phyloP scores from a whole-genome alignment of 495 filamentous ascomycete species.

The Hyaloscypha hepaticicola region DNA sequence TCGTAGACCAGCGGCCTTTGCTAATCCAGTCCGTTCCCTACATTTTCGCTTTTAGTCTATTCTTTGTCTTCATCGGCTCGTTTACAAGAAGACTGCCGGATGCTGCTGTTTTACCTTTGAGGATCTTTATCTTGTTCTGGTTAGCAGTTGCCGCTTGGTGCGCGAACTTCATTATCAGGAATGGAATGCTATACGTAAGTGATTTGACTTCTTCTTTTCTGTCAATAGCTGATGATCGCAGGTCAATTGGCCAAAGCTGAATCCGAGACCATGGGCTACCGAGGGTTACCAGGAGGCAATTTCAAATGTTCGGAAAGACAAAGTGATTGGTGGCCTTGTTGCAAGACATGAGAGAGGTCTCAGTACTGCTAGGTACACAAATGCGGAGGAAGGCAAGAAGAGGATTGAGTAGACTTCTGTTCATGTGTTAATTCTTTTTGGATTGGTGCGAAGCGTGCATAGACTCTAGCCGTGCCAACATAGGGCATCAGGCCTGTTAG shows the following conservation, averaged over 20 bases:
- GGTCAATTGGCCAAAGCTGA: conserved; percentile 98
- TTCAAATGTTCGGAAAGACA: conserved; percentile 69
- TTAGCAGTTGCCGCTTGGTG: conserved; percentile 65
- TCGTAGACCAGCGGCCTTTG: conserved; percentile 82
- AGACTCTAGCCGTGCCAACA: no score
- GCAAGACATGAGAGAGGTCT: conserved; percentile 72
- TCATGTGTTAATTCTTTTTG: neutral
- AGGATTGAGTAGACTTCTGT: conserved; percentile 61
- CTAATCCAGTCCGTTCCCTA: conserved; percentile 90
- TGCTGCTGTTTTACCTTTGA: conserved; percentile 70
- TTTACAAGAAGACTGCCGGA: conserved; percentile 67
- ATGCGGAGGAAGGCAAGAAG: conserved; percentile 94
- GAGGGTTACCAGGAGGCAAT: conserved; percentile 91
- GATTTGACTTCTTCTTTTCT: neutral
- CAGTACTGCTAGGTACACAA: conserved; percentile 74
- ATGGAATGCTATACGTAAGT: conserved; percentile 93
- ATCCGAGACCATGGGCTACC: conserved; percentile 75
- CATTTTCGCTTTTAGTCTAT: conserved; percentile 80
- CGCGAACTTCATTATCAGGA: conserved; percentile 67
- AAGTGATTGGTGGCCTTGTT: conserved; percentile 70
- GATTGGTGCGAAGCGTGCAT: neutral
- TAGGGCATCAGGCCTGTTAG: neutral
- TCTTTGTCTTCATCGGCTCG: conserved; percentile 78
- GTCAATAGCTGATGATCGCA: conserved; percentile 36
- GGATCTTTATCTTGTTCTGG: conserved; percentile 77